These are phyloP conservation scores for Porphyrellus cyaneotinctus DNA, from an alignment of 768 basidiomycete genomes.

Conservation along the genomic window DNA sequence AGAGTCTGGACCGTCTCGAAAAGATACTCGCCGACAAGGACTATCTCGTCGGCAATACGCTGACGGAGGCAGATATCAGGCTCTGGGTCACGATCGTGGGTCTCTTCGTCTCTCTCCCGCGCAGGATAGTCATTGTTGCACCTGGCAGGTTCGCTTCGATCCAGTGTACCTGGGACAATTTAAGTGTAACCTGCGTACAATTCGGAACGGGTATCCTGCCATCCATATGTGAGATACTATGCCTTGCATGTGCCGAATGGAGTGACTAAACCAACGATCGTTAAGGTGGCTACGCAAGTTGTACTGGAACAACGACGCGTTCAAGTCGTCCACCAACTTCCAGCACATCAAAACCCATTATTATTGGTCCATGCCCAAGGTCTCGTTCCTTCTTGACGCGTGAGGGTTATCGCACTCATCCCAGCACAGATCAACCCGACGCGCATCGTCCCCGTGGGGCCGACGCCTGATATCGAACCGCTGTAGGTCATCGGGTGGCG, in stretches of 20 bases:
- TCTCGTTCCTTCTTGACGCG: neutral
- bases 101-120: neutral
- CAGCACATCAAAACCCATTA: constrained; percentile 59
- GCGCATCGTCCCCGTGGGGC: constrained; percentile 73
- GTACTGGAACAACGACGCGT: constrained; percentile 89
- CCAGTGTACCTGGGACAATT: constrained; percentile 89
- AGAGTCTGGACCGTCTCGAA: constrained; percentile 78
- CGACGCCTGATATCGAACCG: constrained; percentile 63
- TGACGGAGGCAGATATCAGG: constrained; percentile 84
- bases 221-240: constrained; percentile 48
- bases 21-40: constrained; percentile 71
- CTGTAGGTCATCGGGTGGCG: constrained; percentile 40
- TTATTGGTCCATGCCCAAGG: constrained; percentile 35
- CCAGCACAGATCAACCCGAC: constrained; percentile 68
- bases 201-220: constrained; percentile 84
- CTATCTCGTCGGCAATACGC: constrained; percentile 74
- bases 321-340: constrained; percentile 85
- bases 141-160: constrained; percentile 74
- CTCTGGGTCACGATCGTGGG: constrained; percentile 88
- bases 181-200: constrained; percentile 86
- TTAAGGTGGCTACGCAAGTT: constrained; percentile 76
- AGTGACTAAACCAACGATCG: neutral
- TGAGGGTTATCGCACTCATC: neutral
- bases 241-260: neutral
- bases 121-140: neutral